These are phyloP conservation scores for Phytophthora fragariae DNA, from an alignment of 352 stramenopile genomes.

Conservation along the genomic window DNA sequence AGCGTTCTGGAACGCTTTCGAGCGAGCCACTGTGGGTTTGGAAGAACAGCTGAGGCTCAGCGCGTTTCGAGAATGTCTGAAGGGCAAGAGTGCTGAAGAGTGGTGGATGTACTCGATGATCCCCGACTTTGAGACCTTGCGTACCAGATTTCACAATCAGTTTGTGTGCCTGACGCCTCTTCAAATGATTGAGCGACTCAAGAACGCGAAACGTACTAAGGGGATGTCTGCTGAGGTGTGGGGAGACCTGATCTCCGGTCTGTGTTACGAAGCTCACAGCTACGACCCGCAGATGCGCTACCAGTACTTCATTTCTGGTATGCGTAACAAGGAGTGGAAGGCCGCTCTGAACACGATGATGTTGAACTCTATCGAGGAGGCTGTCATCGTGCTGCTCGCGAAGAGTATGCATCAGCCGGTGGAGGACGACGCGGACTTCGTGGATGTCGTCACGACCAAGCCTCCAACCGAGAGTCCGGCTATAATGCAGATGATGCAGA, in stretches of 20 bases:
- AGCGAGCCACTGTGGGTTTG: not conserved
- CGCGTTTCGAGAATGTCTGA: not conserved
- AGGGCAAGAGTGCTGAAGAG: not conserved
- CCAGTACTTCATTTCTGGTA: not conserved
- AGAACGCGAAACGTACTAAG: no score
- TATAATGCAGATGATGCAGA: no score
- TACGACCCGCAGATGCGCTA: no score
- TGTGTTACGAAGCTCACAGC: no score
- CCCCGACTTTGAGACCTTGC: not conserved
- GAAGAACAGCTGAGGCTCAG: not conserved
- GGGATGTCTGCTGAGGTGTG: no score
- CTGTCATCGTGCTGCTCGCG: not conserved
- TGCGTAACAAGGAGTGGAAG: not conserved
- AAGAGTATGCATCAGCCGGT: not conserved
- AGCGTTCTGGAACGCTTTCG: not conserved
- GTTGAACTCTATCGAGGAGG: not conserved
- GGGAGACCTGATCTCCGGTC: no score
- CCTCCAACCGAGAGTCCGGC: not conserved
- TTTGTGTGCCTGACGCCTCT: no score
- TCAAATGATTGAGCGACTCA: no score
- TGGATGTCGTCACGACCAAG: not conserved
- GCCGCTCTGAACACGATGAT: not conserved
- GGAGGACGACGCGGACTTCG: not conserved
- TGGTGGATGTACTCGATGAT: conserved; percentile 3
- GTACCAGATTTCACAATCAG: not conserved